A percentile compares a stretch with the other conserved stretches of the same genome.
These are phyloP conservation scores for Epichloe scottii DNA, from an alignment of 2,329 filamentous ascomycete species.

Conservation along the genomic window DNA sequence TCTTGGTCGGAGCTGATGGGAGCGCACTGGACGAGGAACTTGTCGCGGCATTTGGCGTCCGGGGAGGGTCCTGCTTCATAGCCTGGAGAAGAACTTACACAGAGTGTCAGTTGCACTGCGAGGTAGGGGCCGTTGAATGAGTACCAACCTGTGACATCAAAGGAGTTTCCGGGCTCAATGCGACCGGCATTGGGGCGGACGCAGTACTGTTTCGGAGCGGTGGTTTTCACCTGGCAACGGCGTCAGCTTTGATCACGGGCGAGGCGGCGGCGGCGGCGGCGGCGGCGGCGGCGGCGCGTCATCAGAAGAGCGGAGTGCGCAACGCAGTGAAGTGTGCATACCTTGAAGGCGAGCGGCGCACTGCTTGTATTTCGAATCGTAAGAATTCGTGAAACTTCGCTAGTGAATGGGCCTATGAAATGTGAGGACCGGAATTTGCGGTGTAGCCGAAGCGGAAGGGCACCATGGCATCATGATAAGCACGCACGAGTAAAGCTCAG, in stretches of 20 bases:
- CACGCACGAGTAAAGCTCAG: constrained; percentile 83
- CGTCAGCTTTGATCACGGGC: not conserved
- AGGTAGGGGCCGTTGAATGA: not conserved
- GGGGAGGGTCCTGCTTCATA: constrained; percentile 89
- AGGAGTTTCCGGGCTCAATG: constrained; percentile 78
- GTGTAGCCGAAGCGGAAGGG: not conserved
- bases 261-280: not conserved
- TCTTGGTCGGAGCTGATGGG: constrained; percentile 74
- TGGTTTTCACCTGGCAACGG: constrained; percentile 77
- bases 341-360: constrained; percentile 57
- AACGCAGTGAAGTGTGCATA: constrained; percentile 23
- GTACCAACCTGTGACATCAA: constrained; percentile 73
- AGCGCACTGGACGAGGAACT: constrained; percentile 93
- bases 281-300: not conserved
- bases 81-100: constrained; percentile 77
- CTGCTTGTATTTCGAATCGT: constrained; percentile 53
- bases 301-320: not conserved
- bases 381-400: constrained; percentile 52
- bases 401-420: constrained; percentile 49
- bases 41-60: constrained; percentile 88
- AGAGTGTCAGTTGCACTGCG: constrained; percentile 9
- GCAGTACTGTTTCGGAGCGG: constrained; percentile 98
- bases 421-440: constrained; percentile 7
- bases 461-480: not conserved
- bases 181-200: constrained; percentile 93